Evolutionary conservation across 129 eudicot species (phyloP).

Genomic region (Flaveria robusta): DNA sequence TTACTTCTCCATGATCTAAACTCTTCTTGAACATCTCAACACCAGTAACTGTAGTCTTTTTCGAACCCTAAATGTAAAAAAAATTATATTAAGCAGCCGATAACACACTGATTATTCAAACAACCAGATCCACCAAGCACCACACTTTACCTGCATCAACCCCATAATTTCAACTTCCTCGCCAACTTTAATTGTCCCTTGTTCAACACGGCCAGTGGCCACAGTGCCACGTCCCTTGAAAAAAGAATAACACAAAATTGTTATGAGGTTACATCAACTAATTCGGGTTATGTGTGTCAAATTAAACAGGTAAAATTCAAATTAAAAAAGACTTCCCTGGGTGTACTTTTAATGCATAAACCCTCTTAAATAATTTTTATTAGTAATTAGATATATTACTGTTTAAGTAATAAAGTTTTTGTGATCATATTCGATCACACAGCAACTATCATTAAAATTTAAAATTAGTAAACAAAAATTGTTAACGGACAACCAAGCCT

Average conservation of each 20-base stretch:
- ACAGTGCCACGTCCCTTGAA: constrained; percentile 95
- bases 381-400: not conserved
- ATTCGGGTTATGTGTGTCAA: not conserved
- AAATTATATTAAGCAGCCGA: not conserved
- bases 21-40: constrained; percentile 99
- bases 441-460: not conserved
- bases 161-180: constrained; percentile 95
- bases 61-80: constrained; percentile 49
- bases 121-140: not conserved
- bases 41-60: constrained; percentile 86
- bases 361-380: not conserved
- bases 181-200: constrained; percentile 83
- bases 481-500: not conserved
- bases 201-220: constrained; percentile 97
- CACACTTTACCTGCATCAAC: constrained; percentile 62
- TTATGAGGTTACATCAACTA: not conserved
- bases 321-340: not conserved
- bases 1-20: constrained; percentile 83
- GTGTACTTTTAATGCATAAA: not conserved
- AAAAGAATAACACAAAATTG: not conserved
- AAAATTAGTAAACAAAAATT: not conserved
- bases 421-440: not conserved
- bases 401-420: not conserved
- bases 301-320: not conserved
- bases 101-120: constrained; percentile 12